Conservation (phyloP, 495 filamentous ascomycete species). For the Umbilicaria muhlenbergii region DNA sequence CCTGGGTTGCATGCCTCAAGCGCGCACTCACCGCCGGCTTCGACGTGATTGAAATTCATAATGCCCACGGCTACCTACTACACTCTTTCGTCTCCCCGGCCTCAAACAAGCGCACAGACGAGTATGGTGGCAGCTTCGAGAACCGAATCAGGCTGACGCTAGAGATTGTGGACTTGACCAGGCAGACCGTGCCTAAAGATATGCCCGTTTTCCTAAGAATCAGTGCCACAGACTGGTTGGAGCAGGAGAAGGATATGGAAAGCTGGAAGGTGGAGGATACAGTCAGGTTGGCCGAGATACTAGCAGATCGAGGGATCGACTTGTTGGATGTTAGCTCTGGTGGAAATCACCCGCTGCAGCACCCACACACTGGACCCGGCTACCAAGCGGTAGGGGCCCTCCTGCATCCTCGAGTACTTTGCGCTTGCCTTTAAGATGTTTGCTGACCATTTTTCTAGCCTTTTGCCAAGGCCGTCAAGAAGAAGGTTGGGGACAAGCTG, state of each 20-base stretch:
- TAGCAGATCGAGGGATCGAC: slow-evolving; percentile 43
- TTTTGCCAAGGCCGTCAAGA: slow-evolving; percentile 46
- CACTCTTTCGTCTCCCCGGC: slow-evolving; percentile 46
- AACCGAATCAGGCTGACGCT: slow-evolving; percentile 40
- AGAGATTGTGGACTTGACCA: slow-evolving; percentile 40
- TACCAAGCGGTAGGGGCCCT: slow-evolving; percentile 38
- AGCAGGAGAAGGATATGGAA: slow-evolving; percentile 24
- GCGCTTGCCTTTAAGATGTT: not conserved
- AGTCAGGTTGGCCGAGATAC: slow-evolving; percentile 31
- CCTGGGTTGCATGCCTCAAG: slow-evolving; percentile 36
- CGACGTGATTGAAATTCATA: slow-evolving; percentile 41
- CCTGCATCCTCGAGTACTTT: not conserved
- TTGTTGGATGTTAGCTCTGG: slow-evolving; percentile 48
- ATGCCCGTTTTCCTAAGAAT: slow-evolving; percentile 56
- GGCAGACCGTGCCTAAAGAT: slow-evolving; percentile 34
- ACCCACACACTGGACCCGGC: slow-evolving; percentile 24
- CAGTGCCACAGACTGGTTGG: slow-evolving; percentile 43
- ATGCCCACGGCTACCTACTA: slow-evolving; percentile 49
- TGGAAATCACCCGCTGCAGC: slow-evolving; percentile 42
- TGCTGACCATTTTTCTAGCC: slow-evolving; percentile 9
- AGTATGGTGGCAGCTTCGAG: slow-evolving; percentile 51
- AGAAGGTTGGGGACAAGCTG: slow-evolving; percentile 43
- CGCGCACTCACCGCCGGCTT: slow-evolving; percentile 40
- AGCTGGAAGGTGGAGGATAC: slow-evolving; percentile 43
- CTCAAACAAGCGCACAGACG: slow-evolving; percentile 44